These are phyloP conservation scores for Scenedesmus sp. DNA, from an alignment of 163 green algal genomes.

Conservation along the genomic window DNA sequence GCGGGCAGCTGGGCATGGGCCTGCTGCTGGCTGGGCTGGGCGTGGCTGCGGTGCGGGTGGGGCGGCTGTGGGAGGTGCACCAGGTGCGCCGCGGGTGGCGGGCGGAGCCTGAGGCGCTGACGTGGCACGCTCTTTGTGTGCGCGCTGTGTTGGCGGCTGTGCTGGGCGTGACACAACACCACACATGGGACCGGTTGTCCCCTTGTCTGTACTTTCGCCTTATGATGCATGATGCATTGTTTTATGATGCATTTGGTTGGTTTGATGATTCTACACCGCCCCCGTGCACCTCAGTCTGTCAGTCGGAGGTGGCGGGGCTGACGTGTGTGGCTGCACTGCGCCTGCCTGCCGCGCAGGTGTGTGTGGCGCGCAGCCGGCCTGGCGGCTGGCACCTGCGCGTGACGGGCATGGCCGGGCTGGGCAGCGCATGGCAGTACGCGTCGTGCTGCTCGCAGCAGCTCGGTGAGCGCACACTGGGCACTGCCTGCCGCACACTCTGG, in stretches of 20 bases:
- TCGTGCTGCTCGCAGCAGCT: slow-evolving; percentile 33
- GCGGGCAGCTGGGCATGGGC: background rate
- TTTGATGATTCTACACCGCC: too few species aligned
- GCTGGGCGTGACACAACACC: too few species aligned
- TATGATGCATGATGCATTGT: too few species aligned
- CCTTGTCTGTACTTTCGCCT: too few species aligned
- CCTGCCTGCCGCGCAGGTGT: slow-evolving; percentile 19
- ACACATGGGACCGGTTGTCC: too few species aligned
- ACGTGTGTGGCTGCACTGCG: background rate
- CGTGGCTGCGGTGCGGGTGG: slow-evolving; percentile 3
- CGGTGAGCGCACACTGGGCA: background rate
- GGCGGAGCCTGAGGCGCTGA: too few species aligned
- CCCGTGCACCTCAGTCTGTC: too few species aligned
- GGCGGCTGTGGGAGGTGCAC: slow-evolving; percentile 50
- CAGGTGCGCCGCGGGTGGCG: background rate
- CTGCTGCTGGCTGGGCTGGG: slow-evolving; percentile 22
- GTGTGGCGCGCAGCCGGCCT: background rate
- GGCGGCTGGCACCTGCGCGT: background rate
- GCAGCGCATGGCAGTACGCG: background rate
- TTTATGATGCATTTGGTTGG: too few species aligned
- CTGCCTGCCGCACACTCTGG: background rate
- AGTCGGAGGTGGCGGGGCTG: too few species aligned
- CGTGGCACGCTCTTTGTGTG: too few species aligned
- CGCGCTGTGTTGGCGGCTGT: too few species aligned
- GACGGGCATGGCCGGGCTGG: background rate